Percentiles rank a stretch among this genome's conserved stretches.
Evolutionary conservation across 164 flowering plant species (phyloP).

Genomic region (Annona squamosa): DNA sequence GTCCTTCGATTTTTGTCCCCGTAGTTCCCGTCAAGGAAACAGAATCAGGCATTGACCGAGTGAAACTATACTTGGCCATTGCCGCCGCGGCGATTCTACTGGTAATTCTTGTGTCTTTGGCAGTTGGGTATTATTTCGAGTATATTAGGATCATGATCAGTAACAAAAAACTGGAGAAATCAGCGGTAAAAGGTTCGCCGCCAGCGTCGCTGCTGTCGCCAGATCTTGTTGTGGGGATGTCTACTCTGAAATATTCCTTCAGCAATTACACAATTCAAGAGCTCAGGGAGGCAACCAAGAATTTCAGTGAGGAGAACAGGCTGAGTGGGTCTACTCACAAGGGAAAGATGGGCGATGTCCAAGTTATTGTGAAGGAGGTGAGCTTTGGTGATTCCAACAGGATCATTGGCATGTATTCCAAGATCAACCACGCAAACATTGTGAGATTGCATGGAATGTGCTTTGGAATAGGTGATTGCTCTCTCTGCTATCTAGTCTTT

Average conservation of each 20-base stretch:
- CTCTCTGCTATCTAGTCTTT: constrained; percentile 38
- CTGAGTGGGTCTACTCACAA: constrained; percentile 31
- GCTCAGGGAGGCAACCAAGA: constrained; percentile 38
- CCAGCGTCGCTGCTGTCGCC: constrained; percentile 30
- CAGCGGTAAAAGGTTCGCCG: constrained; percentile 16
- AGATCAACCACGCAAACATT: constrained; percentile 53
- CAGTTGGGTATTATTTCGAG: constrained; percentile 6
- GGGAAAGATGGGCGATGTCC: constrained; percentile 34
- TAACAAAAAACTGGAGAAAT: constrained; percentile 17
- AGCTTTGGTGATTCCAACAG: constrained; percentile 34
- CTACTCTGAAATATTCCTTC: constrained; percentile 36
- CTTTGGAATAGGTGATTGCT: constrained; percentile 11
- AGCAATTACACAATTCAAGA: constrained; percentile 35
- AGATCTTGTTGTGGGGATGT: constrained; percentile 36
- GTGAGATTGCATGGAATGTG: constrained; percentile 44
- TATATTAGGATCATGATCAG: constrained; percentile 6
- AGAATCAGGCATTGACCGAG: background rate
- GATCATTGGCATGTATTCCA: constrained; percentile 36
- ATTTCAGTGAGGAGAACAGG: constrained; percentile 34
- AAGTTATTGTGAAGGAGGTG: constrained; percentile 44
- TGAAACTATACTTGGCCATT: background rate
- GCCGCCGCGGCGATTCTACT: constrained; percentile 15
- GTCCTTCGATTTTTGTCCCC: constrained; percentile 1
- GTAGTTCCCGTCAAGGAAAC: background rate
- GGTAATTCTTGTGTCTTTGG: constrained; percentile 4